Base-by-base conservation (phyloP, 257 asterid genomes). In the Osmanthus fragrans region DNA sequence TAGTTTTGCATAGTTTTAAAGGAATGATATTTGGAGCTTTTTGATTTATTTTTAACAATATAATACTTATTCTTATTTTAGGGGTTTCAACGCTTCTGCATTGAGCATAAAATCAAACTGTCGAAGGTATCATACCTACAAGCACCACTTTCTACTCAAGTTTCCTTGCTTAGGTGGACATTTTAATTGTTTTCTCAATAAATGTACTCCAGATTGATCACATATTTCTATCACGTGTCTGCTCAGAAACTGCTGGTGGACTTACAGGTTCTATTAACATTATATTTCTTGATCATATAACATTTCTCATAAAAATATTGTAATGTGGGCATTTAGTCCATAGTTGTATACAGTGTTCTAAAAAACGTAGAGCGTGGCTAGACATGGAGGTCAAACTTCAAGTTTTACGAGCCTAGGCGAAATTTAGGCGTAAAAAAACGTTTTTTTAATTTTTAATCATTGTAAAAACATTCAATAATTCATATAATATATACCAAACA, bases 211-310 rank as follows among this genome's bases (percentile, higher is more conserved):
- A 95, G 99, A 90, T 95, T 82, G 98, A 95, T 92, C 97, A 95
- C 87, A 88, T 95, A 82, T 93, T 90, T 86, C 90, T 95, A 65
- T 90, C 99, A 15, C 97, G 98, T 42, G 99, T 93, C 29, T 90
- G 98, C 90, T 91, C 99, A 29, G 98, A 93, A 89, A 95, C 99
- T 81, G 95, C 98, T 29, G 98, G 99, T 80, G 99, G 99, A 71
- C 97, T 92, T 80, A 97, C 99, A 79, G 99, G 97, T 92, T 86
- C 47, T 70, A 30, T 30, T 77, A 37, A 5, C 34, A 25, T 73
- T 77, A 13, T 32, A 56, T 47, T 29, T 47, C 49, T 32, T 45
- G 29, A 12, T 73, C 29, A 39, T 42, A 67, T 37, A 69, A 29
- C 29, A 39, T 54, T 33, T 33, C 63, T 33, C 42, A 54, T 30